Conservation (phyloP, 1,284 basidiomycete genomes). For the Quambalaria eucalypti region DNA sequence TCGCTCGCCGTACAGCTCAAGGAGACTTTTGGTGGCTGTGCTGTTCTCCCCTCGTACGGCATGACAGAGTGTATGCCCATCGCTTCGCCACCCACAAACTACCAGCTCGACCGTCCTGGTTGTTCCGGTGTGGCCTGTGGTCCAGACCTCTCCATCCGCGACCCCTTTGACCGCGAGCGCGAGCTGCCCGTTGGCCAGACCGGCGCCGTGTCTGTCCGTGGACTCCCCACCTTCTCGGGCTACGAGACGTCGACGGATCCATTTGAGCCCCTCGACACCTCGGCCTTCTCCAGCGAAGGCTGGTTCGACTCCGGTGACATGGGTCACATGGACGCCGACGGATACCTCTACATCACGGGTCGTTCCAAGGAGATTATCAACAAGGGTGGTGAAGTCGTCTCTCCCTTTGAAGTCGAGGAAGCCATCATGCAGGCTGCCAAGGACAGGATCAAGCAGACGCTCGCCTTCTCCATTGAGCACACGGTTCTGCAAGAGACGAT, state of each 20-base stretch:
- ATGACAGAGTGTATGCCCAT: conserved; percentile 48
- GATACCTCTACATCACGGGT: conserved; percentile 46
- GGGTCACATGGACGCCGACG: conserved; percentile 47
- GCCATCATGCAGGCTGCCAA: conserved; percentile 44
- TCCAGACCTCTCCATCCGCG: conserved; percentile 43
- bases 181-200: conserved; percentile 42
- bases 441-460: conserved; percentile 44
- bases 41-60: conserved; percentile 45
- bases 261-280: conserved; percentile 40
- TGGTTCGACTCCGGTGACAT: conserved; percentile 47
- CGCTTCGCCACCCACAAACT: conserved; percentile 44
- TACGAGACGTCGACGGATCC: conserved; percentile 38
- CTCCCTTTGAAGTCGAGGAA: conserved; percentile 47
- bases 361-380: conserved; percentile 47
- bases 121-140: conserved; percentile 45
- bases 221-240: conserved; percentile 43
- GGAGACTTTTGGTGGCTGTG: conserved; percentile 37
- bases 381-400: conserved; percentile 47
- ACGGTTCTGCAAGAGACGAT: conserved; percentile 46
- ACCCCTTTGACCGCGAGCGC: conserved; percentile 41
- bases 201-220: conserved; percentile 42
- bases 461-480: conserved; percentile 46
- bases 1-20: conserved; percentile 44
- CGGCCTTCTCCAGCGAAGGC: conserved; percentile 41
- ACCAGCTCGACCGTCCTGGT: conserved; percentile 45